These are phyloP conservation scores for Zygoascus bituminiphila DNA, from an alignment of 805 yeast species.

Conservation along the genomic window DNA sequence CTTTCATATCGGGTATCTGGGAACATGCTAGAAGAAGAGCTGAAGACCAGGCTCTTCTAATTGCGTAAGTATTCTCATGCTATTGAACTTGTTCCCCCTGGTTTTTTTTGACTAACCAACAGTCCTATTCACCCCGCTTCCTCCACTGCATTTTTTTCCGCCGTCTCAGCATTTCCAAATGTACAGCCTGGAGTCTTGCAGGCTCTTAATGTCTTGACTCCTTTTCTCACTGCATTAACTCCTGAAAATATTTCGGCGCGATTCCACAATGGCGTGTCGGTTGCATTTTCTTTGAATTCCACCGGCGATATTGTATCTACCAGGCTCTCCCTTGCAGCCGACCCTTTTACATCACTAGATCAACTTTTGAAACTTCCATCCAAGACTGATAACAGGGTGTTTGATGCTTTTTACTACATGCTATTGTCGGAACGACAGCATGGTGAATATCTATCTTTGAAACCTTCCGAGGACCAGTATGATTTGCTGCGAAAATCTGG, in stretches of 20 bases:
- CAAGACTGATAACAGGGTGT: slow-evolving; percentile 24
- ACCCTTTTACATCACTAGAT: slow-evolving; percentile 25
- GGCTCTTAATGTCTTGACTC: slow-evolving; percentile 30
- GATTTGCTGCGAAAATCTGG: slow-evolving; percentile 23
- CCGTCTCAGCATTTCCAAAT: slow-evolving; percentile 29
- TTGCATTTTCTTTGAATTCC: slow-evolving; percentile 25
- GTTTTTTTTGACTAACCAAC: not conserved
- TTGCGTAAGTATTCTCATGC: slow-evolving; percentile 16
- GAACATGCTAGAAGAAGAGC: slow-evolving; percentile 32
- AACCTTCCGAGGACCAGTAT: slow-evolving; percentile 23
- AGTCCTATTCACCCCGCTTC: slow-evolving; percentile 27
- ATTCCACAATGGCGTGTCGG: slow-evolving; percentile 29
- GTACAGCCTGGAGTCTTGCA: slow-evolving; percentile 27
- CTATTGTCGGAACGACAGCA: slow-evolving; percentile 25
- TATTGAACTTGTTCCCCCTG: not conserved
- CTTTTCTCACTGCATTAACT: slow-evolving; percentile 32
- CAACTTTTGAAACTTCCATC: slow-evolving; percentile 26
- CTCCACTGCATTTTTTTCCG: slow-evolving; percentile 24
- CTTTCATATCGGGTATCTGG: slow-evolving; percentile 29
- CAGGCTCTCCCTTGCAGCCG: slow-evolving; percentile 23
- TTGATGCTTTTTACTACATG: slow-evolving; percentile 32
- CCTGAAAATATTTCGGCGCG: slow-evolving; percentile 28
- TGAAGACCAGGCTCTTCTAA: slow-evolving; percentile 33
- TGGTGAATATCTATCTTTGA: slow-evolving; percentile 25
- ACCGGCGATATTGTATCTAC: slow-evolving; percentile 27